These are phyloP conservation scores for thale cress (Arabidopsis thaliana) DNA, from an alignment of 345 rosid genomes.

Conservation along the genomic window TAIR10.1 NC_003071.7:18646501-18647000, in stretches of 20 bases:
- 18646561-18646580: not conserved
- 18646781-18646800: not conserved
- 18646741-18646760: not conserved
- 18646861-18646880: not conserved
- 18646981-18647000: not conserved
- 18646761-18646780: not conserved
- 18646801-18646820: not conserved
- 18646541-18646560: slow-evolving; percentile 13
- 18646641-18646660: slow-evolving; percentile 2
- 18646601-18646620: slow-evolving; percentile 30
- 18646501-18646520: not conserved
- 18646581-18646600: slow-evolving; percentile 37
- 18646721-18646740: not conserved
- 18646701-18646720: not conserved
- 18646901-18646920: not conserved
- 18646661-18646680: slow-evolving; percentile 21
- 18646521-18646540: slow-evolving; percentile 11
- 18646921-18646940: slow-evolving; percentile 27
- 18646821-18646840: not conserved
- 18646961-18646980: slow-evolving; percentile 11
- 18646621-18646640: slow-evolving; percentile 14
- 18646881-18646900: slow-evolving; percentile 13
- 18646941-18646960: slow-evolving; percentile 27
- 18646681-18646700: not conserved
- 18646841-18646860: not conserved